Percentiles rank a stretch among this genome's conserved stretches.
phyloP scores from a whole-genome alignment of 441 rosid genomes.

The Pelargonium australe region DNA sequence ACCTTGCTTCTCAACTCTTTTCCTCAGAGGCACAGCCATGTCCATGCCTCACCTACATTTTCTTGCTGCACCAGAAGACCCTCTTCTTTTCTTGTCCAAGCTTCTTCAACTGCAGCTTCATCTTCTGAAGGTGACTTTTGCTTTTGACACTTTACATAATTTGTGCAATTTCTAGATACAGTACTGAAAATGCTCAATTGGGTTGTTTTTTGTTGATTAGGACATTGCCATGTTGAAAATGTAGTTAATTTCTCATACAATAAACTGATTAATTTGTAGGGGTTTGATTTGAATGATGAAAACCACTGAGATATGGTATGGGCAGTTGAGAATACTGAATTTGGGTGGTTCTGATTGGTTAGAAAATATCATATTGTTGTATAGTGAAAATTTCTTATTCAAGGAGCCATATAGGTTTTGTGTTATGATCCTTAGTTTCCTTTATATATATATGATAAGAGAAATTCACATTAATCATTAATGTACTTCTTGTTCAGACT shows the following conservation, averaged over 20 bases:
- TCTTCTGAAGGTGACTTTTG: conserved; percentile 37
- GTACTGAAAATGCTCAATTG: no score
- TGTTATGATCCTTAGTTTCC: background rate
- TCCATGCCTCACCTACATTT: conserved; percentile 9
- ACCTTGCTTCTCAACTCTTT: conserved; percentile 40
- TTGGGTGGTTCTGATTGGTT: no score
- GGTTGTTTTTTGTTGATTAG: background rate
- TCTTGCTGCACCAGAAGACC: conserved; percentile 35
- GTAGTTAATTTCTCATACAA: background rate
- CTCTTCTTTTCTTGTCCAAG: conserved; percentile 41
- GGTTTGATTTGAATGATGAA: background rate
- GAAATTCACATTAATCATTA: no score
- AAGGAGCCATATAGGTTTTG: background rate
- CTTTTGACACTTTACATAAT: background rate
- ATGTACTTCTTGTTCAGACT: no score
- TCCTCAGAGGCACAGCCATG: conserved; percentile 38
- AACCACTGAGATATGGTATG: background rate
- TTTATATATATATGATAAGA: background rate
- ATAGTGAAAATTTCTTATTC: background rate
- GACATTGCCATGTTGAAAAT: background rate
- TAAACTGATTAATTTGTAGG: background rate
- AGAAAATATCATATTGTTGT: no score
- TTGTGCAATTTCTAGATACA: background rate
- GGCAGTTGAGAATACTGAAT: no score
- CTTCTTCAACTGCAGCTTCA: conserved; percentile 34